Evolutionary conservation across 2,329 filamentous ascomycete genomes (phyloP), one percentile per base, ranked within the genome.

Genomic region (Curvularia eragrostidis): DNA sequence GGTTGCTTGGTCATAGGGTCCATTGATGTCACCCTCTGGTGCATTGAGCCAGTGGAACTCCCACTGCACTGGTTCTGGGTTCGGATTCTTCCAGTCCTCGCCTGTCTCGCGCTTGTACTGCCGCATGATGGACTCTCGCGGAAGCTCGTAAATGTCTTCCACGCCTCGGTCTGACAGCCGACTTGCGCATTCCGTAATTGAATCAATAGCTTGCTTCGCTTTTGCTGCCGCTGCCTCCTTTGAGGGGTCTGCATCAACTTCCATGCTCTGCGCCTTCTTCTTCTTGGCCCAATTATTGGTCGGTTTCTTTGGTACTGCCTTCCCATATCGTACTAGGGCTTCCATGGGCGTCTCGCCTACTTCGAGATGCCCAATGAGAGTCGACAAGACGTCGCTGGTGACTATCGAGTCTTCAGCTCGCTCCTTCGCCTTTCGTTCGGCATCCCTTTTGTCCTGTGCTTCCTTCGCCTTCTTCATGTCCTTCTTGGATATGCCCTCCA

Each of bases 41-140:
- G 91, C 91, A 74, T 97, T 93, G 38, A 87, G 89, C 95, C 95
- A 99, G 57, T 91, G 85, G 75, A 92, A 99, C 77, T 98, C 91
- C 93, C 94, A 99, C 82, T 86, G 85, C 51, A 67, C 55, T 23
- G 70, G 69, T 18, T 71, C 73, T 23, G 76, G 71, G 46, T 78
- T 70, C 5, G 81, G 80, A 41, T 87, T 85, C 51, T 84, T 80
- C 95, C 95, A 99, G 8, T 90, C 86, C 68, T 97, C 92, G 32
- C 93, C 93, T 0, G 92, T 92, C 76, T 97, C 93, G 49, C 88
- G 87, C 63, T 85, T 85, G 75, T 93, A 98, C 74, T 94, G 90
- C 32, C 95, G 85, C 52, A 93, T 87, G 26, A 99, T 84, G 59
- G 89, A 77, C 77, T 98, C 95, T 56, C 93, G 85, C 74, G 96